Evolutionary conservation across 352 stramenopile genomes (phyloP).

Genomic region (Globisporangium paddicum): DNA sequence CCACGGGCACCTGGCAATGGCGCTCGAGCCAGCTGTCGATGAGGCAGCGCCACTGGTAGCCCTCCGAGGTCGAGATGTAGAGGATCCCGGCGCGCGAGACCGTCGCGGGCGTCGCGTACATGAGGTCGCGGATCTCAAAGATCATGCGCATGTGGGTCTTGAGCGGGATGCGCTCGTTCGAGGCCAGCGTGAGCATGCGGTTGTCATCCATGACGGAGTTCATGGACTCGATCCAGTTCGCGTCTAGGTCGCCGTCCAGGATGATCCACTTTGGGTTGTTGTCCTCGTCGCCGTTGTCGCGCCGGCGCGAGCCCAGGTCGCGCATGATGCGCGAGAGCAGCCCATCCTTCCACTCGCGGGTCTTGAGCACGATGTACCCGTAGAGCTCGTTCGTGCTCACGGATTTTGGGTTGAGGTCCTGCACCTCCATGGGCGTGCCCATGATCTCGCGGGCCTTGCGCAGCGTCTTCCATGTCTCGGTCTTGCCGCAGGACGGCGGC

Average conservation of each 20-base stretch:
- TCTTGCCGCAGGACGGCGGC: conserved; percentile 91
- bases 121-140: conserved; percentile 96
- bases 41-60: conserved; percentile 93
- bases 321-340: conserved; percentile 95
- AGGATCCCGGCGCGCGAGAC: conserved; percentile 94
- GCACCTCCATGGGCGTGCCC: conserved; percentile 85
- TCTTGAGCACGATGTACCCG: conserved; percentile 94
- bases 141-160: conserved; percentile 97
- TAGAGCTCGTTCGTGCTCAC: conserved; percentile 96
- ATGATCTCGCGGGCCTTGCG: conserved; percentile 85
- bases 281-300: conserved; percentile 86
- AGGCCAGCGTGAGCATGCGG: conserved; percentile 94
- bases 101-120: conserved; percentile 94
- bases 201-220: conserved; percentile 98
- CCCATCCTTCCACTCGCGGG: conserved; percentile 95
- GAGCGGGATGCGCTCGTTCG: conserved; percentile 95
- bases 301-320: conserved; percentile 88
- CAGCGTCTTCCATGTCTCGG: conserved; percentile 94
- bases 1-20: conserved; percentile 53
- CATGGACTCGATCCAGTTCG: conserved; percentile 98
- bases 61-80: conserved; percentile 94
- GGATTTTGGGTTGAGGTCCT: conserved; percentile 95
- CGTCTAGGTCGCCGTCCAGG: conserved; percentile 95
- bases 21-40: conserved; percentile 92
- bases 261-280: conserved; percentile 97